Evolutionary conservation across 1,139 yeast species (phyloP), one percentile per base, ranked within the genome.

Genomic region (Taphrina communis): DNA sequence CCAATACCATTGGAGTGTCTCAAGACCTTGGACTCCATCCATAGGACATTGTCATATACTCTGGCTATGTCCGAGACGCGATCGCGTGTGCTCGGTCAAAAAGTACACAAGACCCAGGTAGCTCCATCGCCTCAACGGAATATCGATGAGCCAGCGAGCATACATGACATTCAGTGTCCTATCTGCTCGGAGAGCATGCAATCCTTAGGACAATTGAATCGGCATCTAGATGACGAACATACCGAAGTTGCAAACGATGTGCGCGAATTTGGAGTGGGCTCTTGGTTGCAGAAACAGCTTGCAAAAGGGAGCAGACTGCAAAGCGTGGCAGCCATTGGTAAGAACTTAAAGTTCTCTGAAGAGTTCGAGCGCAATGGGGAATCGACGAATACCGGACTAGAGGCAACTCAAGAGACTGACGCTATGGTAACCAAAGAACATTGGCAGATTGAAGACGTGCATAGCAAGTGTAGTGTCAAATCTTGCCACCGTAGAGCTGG

Each of bases 161-260:
- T n/a, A 6, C 19, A 25, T 21, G 41, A 61, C 38, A 50, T 71
- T 12, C 39, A 35, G 14, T 90, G 97, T 74, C 97, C 97, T 0
- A 87, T 90, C 2, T 90, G 97, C 76, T 77, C 80, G 31, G 89
- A 86, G 72, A 71, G 79, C 0, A 86, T 88, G 88, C 78, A 84
- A 7, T 31, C 84, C 12, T 78, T 89, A 58, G 72, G 76, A 21
- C 88, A 86, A 71, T 80, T 90, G 71, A 89, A 89, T 75, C 82
- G 83, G 59, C 97, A 91, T 76, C 79, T 91, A 39, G 97, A 90
- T 75, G 89, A 84, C 70, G 83, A 78, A 4, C 97, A 90, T 76
- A 77, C 80, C 1, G 79, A 80, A 50, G 77, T 75, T 52, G 76
- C 70, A 72, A 62, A 72, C 69, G 11, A 74, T 73, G 42, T 80